phyloP scores from a whole-genome alignment of 441 rosid genomes.

The Erodium moschatum region DNA sequence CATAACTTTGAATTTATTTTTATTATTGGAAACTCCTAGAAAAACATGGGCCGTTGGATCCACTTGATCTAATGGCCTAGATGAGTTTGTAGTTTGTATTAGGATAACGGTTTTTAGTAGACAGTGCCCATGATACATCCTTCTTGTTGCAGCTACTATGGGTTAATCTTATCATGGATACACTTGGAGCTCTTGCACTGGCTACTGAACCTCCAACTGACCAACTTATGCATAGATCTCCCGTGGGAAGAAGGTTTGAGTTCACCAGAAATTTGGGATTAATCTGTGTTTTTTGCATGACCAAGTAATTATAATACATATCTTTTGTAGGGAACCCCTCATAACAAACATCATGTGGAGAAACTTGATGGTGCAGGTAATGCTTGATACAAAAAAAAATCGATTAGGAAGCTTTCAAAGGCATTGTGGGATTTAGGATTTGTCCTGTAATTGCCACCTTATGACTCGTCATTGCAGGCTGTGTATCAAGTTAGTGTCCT shows the following conservation, averaged over 20 bases:
- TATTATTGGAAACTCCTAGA: no score
- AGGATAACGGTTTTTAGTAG: no score
- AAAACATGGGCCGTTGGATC: no score
- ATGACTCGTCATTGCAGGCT: slow-evolving; percentile 40
- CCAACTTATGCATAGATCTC: slow-evolving; percentile 71
- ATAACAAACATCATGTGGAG: slow-evolving; percentile 96
- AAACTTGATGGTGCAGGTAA: slow-evolving; percentile 82
- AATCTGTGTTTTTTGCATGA: background rate
- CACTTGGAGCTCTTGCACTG: slow-evolving; percentile 93
- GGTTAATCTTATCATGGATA: slow-evolving; percentile 99
- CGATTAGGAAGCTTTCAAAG: background rate
- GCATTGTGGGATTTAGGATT: background rate
- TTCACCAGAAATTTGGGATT: background rate
- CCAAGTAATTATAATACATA: background rate
- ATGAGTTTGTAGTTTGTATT: no score
- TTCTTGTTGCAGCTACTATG: slow-evolving; percentile 69
- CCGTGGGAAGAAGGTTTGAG: slow-evolving; percentile 81
- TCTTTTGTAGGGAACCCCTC: slow-evolving; percentile 62
- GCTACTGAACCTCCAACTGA: slow-evolving; percentile 98
- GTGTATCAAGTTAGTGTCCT: slow-evolving; percentile 68
- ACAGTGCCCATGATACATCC: background rate
- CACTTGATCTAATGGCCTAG: no score
- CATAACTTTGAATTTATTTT: no score
- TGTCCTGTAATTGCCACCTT: background rate
- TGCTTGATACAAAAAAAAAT: background rate